Percentiles rank a stretch among this genome's conserved stretches.
phyloP scores from a whole-genome alignment of 495 filamentous ascomycete genomes.

The Pseudoneurospora amorphoporcata region DNA sequence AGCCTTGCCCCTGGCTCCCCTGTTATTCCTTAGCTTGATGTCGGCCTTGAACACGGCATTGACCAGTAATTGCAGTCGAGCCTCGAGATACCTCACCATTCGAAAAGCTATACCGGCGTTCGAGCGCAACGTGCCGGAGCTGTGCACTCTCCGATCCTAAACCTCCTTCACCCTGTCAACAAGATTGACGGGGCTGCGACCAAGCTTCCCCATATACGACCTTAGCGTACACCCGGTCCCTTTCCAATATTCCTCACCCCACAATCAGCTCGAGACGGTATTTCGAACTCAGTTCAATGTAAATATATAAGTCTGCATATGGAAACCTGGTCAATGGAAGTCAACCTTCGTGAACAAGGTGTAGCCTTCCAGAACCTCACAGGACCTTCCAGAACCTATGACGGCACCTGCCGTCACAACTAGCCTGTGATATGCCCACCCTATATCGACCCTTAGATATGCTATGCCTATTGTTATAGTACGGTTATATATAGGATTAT shows the following conservation, averaged over 20 bases:
- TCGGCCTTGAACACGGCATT: conserved; percentile 24
- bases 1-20: conserved; percentile 14
- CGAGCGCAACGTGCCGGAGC: conserved; percentile 7
- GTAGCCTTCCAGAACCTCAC: too few relatives aligned
- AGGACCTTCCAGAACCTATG: too few relatives aligned
- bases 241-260: conserved; percentile 19
- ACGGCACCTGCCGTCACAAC: too few relatives aligned
- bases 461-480: too few relatives aligned
- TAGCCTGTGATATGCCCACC: too few relatives aligned
- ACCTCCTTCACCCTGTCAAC: conserved; percentile 2
- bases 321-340: too few relatives aligned
- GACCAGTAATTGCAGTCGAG: conserved; percentile 12
- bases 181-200: conserved; percentile 3
- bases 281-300: conserved; percentile 24
- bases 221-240: conserved; percentile 14
- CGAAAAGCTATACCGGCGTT: conserved; percentile 15
- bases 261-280: conserved; percentile 16
- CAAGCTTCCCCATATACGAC: conserved; percentile 23
- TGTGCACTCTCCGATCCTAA: conserved; percentile 10
- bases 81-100: conserved; percentile 13
- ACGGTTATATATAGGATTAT: too few relatives aligned
- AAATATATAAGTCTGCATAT: conserved; percentile 29
- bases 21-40: conserved; percentile 8
- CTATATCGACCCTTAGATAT: too few relatives aligned
- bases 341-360: too few relatives aligned